These are phyloP conservation scores for Alternaria hordeiaustralica DNA, from an alignment of 2,329 filamentous ascomycete species.

Conservation along the genomic window DNA sequence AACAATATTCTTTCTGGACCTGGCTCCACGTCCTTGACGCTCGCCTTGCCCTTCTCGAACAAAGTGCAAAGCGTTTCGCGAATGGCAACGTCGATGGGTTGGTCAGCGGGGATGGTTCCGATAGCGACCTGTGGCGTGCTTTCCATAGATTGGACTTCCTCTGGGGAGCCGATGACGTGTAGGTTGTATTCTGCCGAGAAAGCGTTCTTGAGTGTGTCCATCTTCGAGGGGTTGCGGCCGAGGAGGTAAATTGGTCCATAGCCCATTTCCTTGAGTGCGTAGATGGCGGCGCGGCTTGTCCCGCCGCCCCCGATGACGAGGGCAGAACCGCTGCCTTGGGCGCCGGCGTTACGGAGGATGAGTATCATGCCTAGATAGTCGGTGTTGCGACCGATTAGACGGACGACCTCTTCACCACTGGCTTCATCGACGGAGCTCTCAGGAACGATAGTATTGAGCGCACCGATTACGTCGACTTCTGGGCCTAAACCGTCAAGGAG, in stretches of 20 bases:
- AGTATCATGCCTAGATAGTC: conserved; percentile 94
- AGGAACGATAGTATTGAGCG: conserved; percentile 91
- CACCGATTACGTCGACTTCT: conserved; percentile 82
- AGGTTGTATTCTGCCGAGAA: conserved; percentile 79
- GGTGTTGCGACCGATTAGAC: conserved; percentile 86
- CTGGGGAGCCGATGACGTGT: conserved; percentile 58
- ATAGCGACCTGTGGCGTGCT: conserved; percentile 74
- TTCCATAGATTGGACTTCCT: conserved; percentile 54
- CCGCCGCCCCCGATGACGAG: conserved; percentile 91
- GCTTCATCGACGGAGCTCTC: conserved; percentile 45
- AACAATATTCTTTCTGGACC: conserved; percentile 65
- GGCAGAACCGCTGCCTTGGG: conserved; percentile 58
- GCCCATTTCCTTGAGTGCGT: conserved; percentile 81
- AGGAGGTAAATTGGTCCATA: conserved; percentile 87
- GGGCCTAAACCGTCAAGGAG: conserved; percentile 80
- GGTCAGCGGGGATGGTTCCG: conserved; percentile 89
- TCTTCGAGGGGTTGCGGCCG: conserved; percentile 75
- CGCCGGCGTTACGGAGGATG: conserved; percentile 73
- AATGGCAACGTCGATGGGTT: conserved; percentile 76
- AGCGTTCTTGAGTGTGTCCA: conserved; percentile 69
- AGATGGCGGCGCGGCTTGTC: conserved; percentile 89
- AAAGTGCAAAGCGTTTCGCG: conserved; percentile 66
- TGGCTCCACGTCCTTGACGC: conserved; percentile 14
- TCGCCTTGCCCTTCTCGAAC: conserved; percentile 50
- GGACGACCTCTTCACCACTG: conserved; percentile 52